Percentiles rank a stretch among this genome's conserved stretches.
Conservation (phyloP, 495 filamentous ascomycete genomes). For the Barbatosphaeria neglecta region DNA sequence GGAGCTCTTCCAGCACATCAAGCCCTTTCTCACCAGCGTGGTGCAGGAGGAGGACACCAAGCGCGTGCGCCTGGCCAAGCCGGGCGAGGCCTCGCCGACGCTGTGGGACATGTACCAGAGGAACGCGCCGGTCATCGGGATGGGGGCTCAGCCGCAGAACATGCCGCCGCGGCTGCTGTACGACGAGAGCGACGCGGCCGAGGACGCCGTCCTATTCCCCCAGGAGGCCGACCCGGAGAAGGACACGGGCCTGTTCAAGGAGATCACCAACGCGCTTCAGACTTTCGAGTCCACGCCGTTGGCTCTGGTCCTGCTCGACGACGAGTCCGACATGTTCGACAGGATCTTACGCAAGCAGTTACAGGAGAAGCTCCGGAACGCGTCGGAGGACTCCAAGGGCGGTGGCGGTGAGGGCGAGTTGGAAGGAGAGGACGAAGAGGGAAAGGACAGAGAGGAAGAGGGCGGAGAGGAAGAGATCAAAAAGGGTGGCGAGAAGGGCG, state of each 20-base stretch:
- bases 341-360: no score
- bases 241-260: constrained; percentile 22
- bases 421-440: no score
- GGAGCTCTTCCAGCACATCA: constrained; percentile 21
- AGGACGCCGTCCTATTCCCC: constrained; percentile 35
- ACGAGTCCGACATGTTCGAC: no score
- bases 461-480: no score
- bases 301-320: constrained; percentile 6
- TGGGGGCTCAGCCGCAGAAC: no score
- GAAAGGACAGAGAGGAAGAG: no score
- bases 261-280: constrained; percentile 24
- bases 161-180: constrained; percentile 20
- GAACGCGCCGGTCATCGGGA: no score
- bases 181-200: constrained; percentile 31
- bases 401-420: no score
- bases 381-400: no score
- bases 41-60: constrained; percentile 23
- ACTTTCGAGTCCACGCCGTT: constrained; percentile 15
- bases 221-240: constrained; percentile 18
- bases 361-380: no score
- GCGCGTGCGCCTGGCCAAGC: constrained; percentile 26
- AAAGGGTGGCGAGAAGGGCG: no score
- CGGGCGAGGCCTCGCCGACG: constrained; percentile 24
- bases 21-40: constrained; percentile 25
- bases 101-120: constrained; percentile 9